Conservation (phyloP, 495 filamentous ascomycete species). For the Lophiotrema nucula region DNA sequence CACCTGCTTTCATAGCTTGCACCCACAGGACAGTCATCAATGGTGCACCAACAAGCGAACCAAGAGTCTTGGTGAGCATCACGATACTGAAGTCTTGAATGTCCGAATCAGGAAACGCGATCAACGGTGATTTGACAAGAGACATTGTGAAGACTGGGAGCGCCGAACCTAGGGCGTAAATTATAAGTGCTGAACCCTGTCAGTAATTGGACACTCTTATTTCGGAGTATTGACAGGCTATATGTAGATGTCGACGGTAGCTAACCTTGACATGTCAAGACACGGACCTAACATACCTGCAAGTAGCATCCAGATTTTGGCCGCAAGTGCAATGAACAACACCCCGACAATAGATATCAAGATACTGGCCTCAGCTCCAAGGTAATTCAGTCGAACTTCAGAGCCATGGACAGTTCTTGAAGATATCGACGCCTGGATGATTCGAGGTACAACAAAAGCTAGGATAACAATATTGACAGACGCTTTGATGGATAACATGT, state of each 20-base stretch:
- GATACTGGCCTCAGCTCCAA: conserved; percentile 26
- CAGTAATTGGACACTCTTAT: too few relatives aligned
- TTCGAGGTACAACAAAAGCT: conserved; percentile 24
- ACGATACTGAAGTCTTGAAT: conserved; percentile 35
- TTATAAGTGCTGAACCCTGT: conserved; percentile 20
- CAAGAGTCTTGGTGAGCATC: conserved; percentile 30
- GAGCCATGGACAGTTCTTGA: conserved; percentile 23
- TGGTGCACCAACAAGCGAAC: conserved; percentile 29
- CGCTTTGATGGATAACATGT: conserved; percentile 33
- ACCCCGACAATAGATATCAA: conserved; percentile 27
- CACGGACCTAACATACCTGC: conserved; percentile 19
- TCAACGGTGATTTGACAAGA: conserved; percentile 30
- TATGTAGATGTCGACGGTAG: too few relatives aligned
- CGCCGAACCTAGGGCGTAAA: conserved; percentile 34
- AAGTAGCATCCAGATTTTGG: conserved; percentile 31
- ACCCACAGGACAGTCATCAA: conserved; percentile 34
- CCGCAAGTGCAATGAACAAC: conserved; percentile 25
- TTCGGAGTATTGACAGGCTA: too few relatives aligned
- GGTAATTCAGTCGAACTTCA: conserved; percentile 25
- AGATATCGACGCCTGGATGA: conserved; percentile 22
- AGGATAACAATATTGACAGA: conserved; percentile 27
- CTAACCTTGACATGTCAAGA: too few relatives aligned
- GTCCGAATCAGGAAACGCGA: conserved; percentile 20
- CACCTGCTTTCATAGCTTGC: conserved; percentile 27
- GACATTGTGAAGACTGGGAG: conserved; percentile 34